phyloP scores from a whole-genome alignment of 805 yeast species.

The Barnettozyma vustinii region DNA sequence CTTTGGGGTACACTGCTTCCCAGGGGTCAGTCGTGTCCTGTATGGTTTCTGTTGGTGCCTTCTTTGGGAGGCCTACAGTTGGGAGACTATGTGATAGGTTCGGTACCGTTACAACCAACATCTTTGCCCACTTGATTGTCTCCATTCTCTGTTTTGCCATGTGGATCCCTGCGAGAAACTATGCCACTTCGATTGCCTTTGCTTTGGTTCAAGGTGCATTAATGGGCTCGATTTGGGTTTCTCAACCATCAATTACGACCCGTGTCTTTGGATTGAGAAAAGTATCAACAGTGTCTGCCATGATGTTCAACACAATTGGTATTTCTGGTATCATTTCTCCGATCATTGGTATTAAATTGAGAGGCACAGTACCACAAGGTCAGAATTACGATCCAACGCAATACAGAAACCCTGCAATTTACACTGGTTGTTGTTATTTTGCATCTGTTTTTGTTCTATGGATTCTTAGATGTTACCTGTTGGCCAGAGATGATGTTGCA shows the following conservation, averaged over 20 bases:
- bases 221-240: slow-evolving; percentile 60
- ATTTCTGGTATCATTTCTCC: slow-evolving; percentile 49
- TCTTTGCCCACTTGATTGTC: slow-evolving; percentile 32
- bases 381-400: slow-evolving; percentile 35
- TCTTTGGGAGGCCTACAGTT: slow-evolving; percentile 46
- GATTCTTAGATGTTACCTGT: slow-evolving; percentile 48
- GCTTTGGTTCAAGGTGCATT: slow-evolving; percentile 46
- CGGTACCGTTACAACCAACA: slow-evolving; percentile 45
- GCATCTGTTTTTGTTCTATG: slow-evolving; percentile 40
- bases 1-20: slow-evolving; percentile 46
- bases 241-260: slow-evolving; percentile 44
- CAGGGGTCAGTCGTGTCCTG: slow-evolving; percentile 55
- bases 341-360: slow-evolving; percentile 50
- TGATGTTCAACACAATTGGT: slow-evolving; percentile 51
- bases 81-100: slow-evolving; percentile 45
- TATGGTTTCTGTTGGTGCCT: slow-evolving; percentile 49
- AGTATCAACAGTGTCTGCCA: slow-evolving; percentile 42
- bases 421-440: slow-evolving; percentile 49
- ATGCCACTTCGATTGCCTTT: slow-evolving; percentile 48
- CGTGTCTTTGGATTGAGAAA: slow-evolving; percentile 49
- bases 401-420: slow-evolving; percentile 48
- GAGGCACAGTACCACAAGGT: slow-evolving; percentile 26
- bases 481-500: slow-evolving; percentile 40
- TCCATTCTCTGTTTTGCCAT: slow-evolving; percentile 37
- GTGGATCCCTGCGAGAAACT: slow-evolving; percentile 53